phyloP scores from a whole-genome alignment of 2,329 filamentous ascomycete species.

The Immersiporthe knoxdaviesiana region DNA sequence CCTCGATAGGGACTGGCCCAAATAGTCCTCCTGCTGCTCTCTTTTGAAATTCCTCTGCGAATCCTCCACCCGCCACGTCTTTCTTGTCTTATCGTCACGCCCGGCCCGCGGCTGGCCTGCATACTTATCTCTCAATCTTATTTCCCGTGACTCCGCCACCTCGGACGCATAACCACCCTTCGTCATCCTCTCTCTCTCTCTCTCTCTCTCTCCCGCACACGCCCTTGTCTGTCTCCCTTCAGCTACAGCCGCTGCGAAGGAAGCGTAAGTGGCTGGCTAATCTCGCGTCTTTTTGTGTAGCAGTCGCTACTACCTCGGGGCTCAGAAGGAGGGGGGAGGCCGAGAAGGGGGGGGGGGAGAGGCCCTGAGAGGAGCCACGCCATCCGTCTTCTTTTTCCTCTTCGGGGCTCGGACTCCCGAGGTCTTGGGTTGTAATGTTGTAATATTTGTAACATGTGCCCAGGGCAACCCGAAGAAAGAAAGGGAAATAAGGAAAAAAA shows the following conservation, averaged over 20 bases:
- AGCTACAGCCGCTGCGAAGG: neutral
- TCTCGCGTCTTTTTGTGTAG: constrained; percentile 2
- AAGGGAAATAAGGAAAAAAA: too few species aligned
- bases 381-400: neutral
- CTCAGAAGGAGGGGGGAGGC: neutral
- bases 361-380: constrained; percentile 4
- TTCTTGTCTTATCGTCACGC: neutral
- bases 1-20: neutral
- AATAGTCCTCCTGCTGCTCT: neutral
- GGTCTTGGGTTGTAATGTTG: neutral
- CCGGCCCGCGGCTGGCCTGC: constrained; percentile 15
- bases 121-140: constrained; percentile 12
- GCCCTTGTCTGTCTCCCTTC: neutral
- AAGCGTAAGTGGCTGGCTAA: neutral
- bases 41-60: too few species aligned
- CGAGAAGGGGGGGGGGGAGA: neutral
- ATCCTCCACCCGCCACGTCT: neutral
- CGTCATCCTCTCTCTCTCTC: neutral
- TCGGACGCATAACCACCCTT: neutral
- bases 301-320: constrained; percentile 6
- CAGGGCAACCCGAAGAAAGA: neutral
- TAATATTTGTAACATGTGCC: neutral
- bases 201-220: too few species aligned
- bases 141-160: constrained; percentile 22
- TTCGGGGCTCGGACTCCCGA: constrained; percentile 4